A percentile compares a stretch with the other conserved stretches of the same genome.
Evolutionary conservation across 1,284 basidiomycete genomes (phyloP).

Genomic region (Xerocomus nothofagi): DNA sequence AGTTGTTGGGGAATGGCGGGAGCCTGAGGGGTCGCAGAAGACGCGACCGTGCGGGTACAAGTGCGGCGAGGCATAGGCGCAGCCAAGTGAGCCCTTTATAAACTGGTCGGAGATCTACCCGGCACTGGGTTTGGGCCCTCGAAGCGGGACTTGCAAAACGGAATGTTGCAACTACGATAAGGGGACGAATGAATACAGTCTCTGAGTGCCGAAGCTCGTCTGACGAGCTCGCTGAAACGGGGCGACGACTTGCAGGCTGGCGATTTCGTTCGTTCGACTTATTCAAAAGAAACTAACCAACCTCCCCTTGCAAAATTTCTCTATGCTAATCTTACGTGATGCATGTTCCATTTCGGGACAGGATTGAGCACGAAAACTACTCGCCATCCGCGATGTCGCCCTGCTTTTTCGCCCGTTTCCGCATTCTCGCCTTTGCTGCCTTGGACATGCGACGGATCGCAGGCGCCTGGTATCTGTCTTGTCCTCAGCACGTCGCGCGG

Average conservation of each 20-base stretch:
- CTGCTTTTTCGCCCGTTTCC: slow-evolving; percentile 43
- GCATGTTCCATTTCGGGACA: slow-evolving; percentile 8
- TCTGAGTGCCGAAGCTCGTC: slow-evolving; percentile 10
- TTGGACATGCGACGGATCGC: slow-evolving; percentile 53
- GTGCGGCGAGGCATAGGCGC: slow-evolving; percentile 41
- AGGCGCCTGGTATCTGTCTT: slow-evolving; percentile 57
- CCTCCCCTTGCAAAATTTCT: slow-evolving; percentile 17
- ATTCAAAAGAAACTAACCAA: too few relatives aligned
- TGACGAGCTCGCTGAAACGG: slow-evolving; percentile 11
- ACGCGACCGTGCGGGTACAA: slow-evolving; percentile 29
- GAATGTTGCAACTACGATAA: slow-evolving; percentile 23
- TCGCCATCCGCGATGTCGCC: slow-evolving; percentile 4
- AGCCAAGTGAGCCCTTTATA: slow-evolving; percentile 39
- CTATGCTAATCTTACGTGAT: slow-evolving; percentile 26
- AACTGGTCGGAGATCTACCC: slow-evolving; percentile 39
- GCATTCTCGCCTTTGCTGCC: slow-evolving; percentile 56
- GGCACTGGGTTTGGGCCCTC: slow-evolving; percentile 26
- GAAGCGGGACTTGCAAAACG: slow-evolving; percentile 22
- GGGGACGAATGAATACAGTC: slow-evolving; percentile 20
- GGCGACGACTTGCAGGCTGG: too few relatives aligned
- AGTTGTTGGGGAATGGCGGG: slow-evolving; percentile 24
- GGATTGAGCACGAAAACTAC: slow-evolving; percentile 30
- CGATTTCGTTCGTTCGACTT: too few relatives aligned
- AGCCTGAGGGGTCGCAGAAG: slow-evolving; percentile 29
- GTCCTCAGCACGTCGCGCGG: slow-evolving; percentile 9